Percentiles rank a stretch among this genome's conserved stretches.
These are phyloP conservation scores for Linum lewisii DNA, from an alignment of 345 rosid genomes.

Conservation along the genomic window DNA sequence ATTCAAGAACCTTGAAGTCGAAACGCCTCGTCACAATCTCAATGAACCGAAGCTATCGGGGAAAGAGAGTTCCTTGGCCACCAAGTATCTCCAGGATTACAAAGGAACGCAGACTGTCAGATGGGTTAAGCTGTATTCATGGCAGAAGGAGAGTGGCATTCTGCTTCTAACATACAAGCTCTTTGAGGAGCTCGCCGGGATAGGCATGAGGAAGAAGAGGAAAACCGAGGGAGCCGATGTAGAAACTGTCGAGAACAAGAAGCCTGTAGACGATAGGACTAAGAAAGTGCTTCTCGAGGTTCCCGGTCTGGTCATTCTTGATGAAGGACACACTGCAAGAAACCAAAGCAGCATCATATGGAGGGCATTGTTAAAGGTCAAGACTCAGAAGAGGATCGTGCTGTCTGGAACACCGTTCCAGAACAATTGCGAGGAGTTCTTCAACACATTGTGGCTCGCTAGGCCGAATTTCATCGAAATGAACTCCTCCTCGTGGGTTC, in stretches of 20 bases:
- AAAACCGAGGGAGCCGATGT: conserved; percentile 1
- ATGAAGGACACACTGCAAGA: conserved; percentile 76
- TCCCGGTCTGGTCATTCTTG: conserved; percentile 53
- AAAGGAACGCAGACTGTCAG: conserved; percentile 18
- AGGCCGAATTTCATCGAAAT: conserved; percentile 29
- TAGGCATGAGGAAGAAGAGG: conserved; percentile 13
- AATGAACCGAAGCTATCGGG: conserved; percentile 38
- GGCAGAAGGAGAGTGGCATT: conserved; percentile 45
- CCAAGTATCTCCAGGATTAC: conserved; percentile 9
- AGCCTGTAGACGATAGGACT: conserved; percentile 15
- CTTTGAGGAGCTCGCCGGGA: conserved; percentile 46
- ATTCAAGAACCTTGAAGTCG: conserved; percentile 52
- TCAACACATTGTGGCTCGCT: conserved; percentile 43
- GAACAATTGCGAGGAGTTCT: conserved; percentile 63
- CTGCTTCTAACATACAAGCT: conserved; percentile 53
- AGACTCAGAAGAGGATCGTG: conserved; percentile 47
- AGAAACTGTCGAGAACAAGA: neutral
- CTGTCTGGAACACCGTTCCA: conserved; percentile 85
- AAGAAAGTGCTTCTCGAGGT: conserved; percentile 32
- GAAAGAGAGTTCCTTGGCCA: conserved; percentile 28
- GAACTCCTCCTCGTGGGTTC: neutral
- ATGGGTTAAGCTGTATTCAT: conserved; percentile 47
- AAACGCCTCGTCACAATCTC: conserved; percentile 46
- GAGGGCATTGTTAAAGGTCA: conserved; percentile 40
- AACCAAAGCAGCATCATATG: conserved; percentile 43